Evolutionary conservation across 1,284 basidiomycete genomes (phyloP).

Genomic region (Rugosomyces carneus): DNA sequence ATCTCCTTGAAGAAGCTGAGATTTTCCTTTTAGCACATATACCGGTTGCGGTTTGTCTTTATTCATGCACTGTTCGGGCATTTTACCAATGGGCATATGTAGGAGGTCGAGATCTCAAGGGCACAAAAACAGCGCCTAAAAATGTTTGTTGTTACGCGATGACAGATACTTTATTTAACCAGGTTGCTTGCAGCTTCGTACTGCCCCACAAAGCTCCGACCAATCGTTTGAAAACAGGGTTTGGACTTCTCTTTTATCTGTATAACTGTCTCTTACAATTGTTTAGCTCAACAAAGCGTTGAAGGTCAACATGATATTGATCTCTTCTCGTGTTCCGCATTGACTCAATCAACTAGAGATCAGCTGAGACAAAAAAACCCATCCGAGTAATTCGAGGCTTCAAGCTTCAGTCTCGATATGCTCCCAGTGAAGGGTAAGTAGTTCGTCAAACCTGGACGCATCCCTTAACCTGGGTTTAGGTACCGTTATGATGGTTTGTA

Average conservation of each 20-base stretch:
- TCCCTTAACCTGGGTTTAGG: conserved; percentile 26
- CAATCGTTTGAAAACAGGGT: conserved; percentile 69
- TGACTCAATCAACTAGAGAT: conserved; percentile 37
- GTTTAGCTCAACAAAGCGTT: conserved; percentile 57
- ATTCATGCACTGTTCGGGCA: background rate
- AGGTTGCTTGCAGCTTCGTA: conserved; percentile 54
- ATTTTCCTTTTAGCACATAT: conserved; percentile 48
- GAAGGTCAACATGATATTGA: conserved; percentile 34
- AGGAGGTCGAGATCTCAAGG: conserved; percentile 79
- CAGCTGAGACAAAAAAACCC: conserved; percentile 67
- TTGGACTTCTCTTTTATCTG: conserved; percentile 12
- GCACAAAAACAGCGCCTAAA: conserved; percentile 69
- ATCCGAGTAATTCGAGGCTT: conserved; percentile 79
- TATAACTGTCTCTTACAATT: background rate
- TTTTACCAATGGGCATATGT: background rate
- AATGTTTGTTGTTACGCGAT: conserved; percentile 44
- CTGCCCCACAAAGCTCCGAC: conserved; percentile 75
- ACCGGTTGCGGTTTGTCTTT: conserved; percentile 61
- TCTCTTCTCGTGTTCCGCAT: background rate
- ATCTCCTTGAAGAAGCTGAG: conserved; percentile 1
- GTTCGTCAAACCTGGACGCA: conserved; percentile 1
- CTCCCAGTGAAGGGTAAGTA: conserved; percentile 62
- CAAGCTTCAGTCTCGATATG: conserved; percentile 65
- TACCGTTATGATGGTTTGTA: conserved; percentile 87
- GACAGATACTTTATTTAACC: background rate